These are phyloP conservation scores for Calycina herbarum DNA, from an alignment of 2,329 filamentous ascomycete genomes.

Conservation along the genomic window DNA sequence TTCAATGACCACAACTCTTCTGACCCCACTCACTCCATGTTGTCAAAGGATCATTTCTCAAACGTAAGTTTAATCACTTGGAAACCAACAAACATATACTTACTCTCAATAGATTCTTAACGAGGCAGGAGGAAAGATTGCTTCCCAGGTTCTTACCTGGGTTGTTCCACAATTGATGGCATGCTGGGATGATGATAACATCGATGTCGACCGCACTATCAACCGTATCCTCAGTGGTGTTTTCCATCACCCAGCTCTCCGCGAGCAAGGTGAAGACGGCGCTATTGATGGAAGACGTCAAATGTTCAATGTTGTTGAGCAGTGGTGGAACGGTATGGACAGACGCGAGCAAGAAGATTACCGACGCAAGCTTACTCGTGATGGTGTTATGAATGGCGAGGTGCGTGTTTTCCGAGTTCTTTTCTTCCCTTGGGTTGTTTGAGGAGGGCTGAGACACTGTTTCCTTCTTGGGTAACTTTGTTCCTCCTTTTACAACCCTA, in stretches of 20 bases:
- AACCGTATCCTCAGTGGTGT: slow-evolving; percentile 79
- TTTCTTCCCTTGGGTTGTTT: too few relatives aligned
- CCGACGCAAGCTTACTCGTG: slow-evolving; percentile 71
- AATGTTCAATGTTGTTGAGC: slow-evolving; percentile 78
- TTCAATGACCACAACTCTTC: slow-evolving; percentile 75
- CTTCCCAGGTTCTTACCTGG: slow-evolving; percentile 78
- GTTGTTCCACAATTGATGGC: slow-evolving; percentile 86
- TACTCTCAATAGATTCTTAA: slow-evolving; percentile 63
- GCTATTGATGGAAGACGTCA: slow-evolving; percentile 68
- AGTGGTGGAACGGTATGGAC: slow-evolving; percentile 77
- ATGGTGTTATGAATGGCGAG: slow-evolving; percentile 72
- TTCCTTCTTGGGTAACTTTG: too few relatives aligned
- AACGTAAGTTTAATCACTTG: slow-evolving; percentile 27
- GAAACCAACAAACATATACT: background rate
- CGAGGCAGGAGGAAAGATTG: slow-evolving; percentile 81
- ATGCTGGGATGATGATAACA: slow-evolving; percentile 76
- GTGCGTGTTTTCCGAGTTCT: too few relatives aligned
- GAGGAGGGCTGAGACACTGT: too few relatives aligned
- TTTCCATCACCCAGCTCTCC: slow-evolving; percentile 84
- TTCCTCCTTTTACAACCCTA: too few relatives aligned
- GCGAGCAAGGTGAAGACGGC: slow-evolving; percentile 67
- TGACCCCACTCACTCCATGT: slow-evolving; percentile 92
- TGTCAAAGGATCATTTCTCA: slow-evolving; percentile 90
- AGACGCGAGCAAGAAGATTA: slow-evolving; percentile 65
- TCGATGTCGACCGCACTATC: slow-evolving; percentile 69